Conservation (phyloP, 2,329 filamentous ascomycete genomes). For the Ceratocystis eucalypticola region DNA sequence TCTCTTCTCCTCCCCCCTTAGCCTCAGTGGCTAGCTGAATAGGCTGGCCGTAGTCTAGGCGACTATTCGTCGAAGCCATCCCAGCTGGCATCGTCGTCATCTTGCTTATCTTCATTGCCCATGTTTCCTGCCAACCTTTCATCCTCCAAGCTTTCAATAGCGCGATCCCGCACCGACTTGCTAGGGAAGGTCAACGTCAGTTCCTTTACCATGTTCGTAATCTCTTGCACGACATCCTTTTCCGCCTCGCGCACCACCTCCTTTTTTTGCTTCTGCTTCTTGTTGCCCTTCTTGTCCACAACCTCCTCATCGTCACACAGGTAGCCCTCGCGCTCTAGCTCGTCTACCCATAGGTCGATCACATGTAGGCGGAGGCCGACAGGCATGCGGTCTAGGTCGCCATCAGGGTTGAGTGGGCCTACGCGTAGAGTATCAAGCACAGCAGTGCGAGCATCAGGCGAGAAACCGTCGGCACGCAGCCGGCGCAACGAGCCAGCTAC, state of each 20-base stretch:
- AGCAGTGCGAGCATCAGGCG: conserved; percentile 1
- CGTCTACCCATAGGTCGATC: conserved; percentile 83
- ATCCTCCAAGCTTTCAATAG: conserved; percentile 58
- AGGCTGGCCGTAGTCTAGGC: no score
- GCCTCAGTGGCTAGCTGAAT: neutral
- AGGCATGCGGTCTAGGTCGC: conserved; percentile 48
- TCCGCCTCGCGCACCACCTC: conserved; percentile 27
- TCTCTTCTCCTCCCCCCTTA: neutral
- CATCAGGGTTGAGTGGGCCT: conserved; percentile 27
- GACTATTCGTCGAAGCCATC: conserved; percentile 51
- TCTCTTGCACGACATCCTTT: conserved; percentile 37
- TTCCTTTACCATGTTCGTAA: conserved; percentile 44
- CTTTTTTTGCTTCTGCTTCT: conserved; percentile 22
- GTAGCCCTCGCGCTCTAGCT: conserved; percentile 58
- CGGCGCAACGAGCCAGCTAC: conserved; percentile 51
- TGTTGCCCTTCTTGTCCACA: conserved; percentile 26
- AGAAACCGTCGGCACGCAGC: conserved; percentile 10
- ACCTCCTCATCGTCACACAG: conserved; percentile 30
- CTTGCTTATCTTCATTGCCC: conserved; percentile 26
- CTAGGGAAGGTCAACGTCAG: conserved; percentile 44
- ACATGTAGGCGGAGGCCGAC: conserved; percentile 79
- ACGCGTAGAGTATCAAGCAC: conserved; percentile 24
- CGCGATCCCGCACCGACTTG: conserved; percentile 58
- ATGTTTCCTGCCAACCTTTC: conserved; percentile 53
- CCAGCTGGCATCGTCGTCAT: conserved; percentile 45